Conservation (phyloP, 352 stramenopile genomes). For the Phytopythium oedochilum region DNA sequence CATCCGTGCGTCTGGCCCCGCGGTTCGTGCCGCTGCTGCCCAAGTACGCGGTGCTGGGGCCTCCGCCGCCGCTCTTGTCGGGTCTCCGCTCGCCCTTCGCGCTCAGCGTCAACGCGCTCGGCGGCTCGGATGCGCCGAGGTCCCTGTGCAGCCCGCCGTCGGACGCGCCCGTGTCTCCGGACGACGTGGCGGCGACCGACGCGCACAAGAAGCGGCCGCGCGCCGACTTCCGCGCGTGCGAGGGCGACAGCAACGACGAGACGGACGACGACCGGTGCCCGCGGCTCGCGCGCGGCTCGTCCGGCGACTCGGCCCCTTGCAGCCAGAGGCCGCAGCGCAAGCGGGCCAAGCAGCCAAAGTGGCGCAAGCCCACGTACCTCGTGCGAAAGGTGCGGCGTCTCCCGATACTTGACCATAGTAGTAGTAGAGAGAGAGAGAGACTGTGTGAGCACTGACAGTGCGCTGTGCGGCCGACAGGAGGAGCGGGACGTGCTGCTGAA, state of each 20-base stretch:
- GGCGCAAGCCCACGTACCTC: slow-evolving; percentile 42
- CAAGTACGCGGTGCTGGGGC: background rate
- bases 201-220: background rate
- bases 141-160: background rate
- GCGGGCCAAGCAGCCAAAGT: slow-evolving; percentile 16
- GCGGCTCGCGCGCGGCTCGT: background rate
- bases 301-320: slow-evolving; percentile 2
- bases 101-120: background rate
- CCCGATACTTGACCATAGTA: too few relatives aligned
- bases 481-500: slow-evolving; percentile 32
- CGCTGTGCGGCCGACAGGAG: too few relatives aligned
- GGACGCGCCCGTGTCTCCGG: background rate
- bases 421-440: too few relatives aligned
- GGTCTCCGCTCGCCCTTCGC: background rate
- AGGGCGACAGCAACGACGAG: background rate
- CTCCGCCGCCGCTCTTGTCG: background rate
- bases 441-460: too few relatives aligned
- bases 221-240: background rate
- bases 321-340: slow-evolving; percentile 13
- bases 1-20: background rate
- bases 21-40: slow-evolving; percentile 7
- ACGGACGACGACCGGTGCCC: background rate
- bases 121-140: background rate
- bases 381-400: slow-evolving; percentile 45
- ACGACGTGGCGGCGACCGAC: background rate